Evolutionary conservation across 1,139 yeast genomes (phyloP).

Genomic region (Entelexis paramagnoliae): DNA sequence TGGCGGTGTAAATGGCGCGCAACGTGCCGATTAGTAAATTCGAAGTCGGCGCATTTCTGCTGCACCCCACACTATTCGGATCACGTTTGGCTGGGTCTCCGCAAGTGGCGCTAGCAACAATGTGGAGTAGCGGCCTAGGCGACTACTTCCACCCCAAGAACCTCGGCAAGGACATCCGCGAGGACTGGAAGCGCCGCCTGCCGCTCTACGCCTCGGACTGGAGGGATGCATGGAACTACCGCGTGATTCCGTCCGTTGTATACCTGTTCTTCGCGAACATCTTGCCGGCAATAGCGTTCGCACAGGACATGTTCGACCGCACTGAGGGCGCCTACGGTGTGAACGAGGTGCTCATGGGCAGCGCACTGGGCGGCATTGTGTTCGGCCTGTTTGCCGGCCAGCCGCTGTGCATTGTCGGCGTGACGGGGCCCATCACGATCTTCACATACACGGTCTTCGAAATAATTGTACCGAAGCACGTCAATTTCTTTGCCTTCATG

Average conservation of each 20-base stretch:
- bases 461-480: conserved; percentile 51
- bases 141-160: conserved; percentile 3
- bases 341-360: conserved; percentile 72
- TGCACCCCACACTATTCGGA: background rate
- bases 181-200: conserved; percentile 45
- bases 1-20: too few species aligned
- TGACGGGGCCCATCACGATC: conserved; percentile 81
- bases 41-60: background rate
- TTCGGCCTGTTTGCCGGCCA: conserved; percentile 84
- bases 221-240: conserved; percentile 70
- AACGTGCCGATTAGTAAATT: too few species aligned
- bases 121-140: background rate
- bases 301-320: conserved; percentile 89
- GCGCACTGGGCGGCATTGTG: conserved; percentile 80
- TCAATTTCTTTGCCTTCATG: conserved; percentile 84
- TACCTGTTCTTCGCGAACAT: conserved; percentile 80
- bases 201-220: conserved; percentile 73
- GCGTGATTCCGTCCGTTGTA: conserved; percentile 79
- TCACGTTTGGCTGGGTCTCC: background rate
- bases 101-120: background rate
- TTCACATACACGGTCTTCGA: conserved; percentile 88
- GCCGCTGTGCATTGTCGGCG: conserved; percentile 94
- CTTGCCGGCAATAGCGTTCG: conserved; percentile 90
- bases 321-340: conserved; percentile 82
- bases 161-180: conserved; percentile 12